Base-by-base conservation (phyloP, 1,139 yeast species). In the Debaryomyces psychrophilus region DNA sequence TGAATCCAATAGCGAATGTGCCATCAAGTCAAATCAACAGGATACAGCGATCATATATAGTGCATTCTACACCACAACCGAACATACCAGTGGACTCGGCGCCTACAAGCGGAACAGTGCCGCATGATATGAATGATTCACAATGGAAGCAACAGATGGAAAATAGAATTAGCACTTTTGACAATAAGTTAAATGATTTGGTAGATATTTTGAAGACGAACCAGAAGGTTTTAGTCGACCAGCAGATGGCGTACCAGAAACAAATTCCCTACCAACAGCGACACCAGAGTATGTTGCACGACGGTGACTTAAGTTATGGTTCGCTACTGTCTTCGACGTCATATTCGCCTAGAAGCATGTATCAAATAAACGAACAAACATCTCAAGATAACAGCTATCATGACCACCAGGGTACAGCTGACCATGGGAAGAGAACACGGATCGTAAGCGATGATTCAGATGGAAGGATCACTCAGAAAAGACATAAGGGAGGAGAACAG, bases 121-220 rank as follows among this genome's bases (percentile, higher is more conserved):
- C 34, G 12, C 44, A 37, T n/a, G 44, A 37, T 25, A 36, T n/a
- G 31, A 25, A 43, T 12, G 60, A 55, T 20, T 41, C 50, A 3
- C 59, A 56, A n/a, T 77, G 83, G 83, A 70, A 69, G 50, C 44
- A 61, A 5, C 66, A 65, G 38, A 74, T 79, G 53, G 85, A 80
- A 47, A 61, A 58, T 41, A 68, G 77, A 41, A 67, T 81, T 47
- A 68, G 64, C 43, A 62, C 69, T 1, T 75, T 81, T 49, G 84
- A 79, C 44, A 64, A 61, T 35, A 77, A 79, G 44, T 59, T 81
- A 46, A 74, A 72, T 59, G 70, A 68, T 57, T 58, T 77, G 45
- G 73, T 73, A 2, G 75, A 69, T 31, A 65, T 71, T 3, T 48
- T 74, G 41, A 67, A 62, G 44, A 49, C 60, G 3, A 72, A 71